These are phyloP conservation scores for Rhododendron mucronatum DNA, from an alignment of 148 eudicot genomes.

Conservation along the genomic window DNA sequence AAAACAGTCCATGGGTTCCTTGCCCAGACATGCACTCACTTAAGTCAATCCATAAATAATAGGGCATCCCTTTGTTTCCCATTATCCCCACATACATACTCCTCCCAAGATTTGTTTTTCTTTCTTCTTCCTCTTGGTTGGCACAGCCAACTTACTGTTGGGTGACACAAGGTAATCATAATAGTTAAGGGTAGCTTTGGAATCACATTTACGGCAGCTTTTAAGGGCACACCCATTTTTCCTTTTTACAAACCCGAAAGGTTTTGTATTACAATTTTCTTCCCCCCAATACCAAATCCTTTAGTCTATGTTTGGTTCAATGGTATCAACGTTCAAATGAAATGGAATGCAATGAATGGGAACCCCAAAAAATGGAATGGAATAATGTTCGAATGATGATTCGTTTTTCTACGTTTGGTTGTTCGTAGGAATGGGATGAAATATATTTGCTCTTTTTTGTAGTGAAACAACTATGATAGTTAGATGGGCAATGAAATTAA, in stretches of 20 bases:
- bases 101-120: neutral
- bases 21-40: slow-evolving; percentile 88
- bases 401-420: neutral
- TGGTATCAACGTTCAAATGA: neutral
- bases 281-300: neutral
- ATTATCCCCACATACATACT: slow-evolving; percentile 80
- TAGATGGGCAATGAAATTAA: neutral
- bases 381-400: neutral
- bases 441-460: neutral
- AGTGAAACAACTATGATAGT: neutral
- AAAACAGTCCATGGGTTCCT: slow-evolving; percentile 69
- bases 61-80: slow-evolving; percentile 86
- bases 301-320: neutral
- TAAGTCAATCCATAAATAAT: slow-evolving; percentile 94
- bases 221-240: neutral
- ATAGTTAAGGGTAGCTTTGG: neutral
- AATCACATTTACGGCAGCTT: neutral
- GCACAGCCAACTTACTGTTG: neutral
- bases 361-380: neutral
- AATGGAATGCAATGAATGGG: neutral
- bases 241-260: neutral
- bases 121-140: neutral
- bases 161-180: neutral
- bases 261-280: neutral
- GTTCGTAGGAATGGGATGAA: neutral